phyloP scores from a whole-genome alignment of 306 rosid genomes.

The Boehmeria nivea region DNA sequence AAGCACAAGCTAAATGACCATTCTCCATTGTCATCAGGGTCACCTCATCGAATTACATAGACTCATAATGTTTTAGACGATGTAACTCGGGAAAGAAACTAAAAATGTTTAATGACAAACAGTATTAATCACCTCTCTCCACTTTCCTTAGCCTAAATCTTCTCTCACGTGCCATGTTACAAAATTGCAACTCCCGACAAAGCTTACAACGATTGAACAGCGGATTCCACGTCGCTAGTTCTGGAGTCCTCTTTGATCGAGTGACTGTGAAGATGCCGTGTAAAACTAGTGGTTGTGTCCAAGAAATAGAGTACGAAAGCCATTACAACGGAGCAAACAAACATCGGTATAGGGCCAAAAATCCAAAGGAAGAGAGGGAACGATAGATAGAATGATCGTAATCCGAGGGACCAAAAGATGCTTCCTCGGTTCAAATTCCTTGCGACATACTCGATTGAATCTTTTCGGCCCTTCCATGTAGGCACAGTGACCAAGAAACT shows the following conservation, averaged over 20 bases:
- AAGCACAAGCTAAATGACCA: too few species aligned
- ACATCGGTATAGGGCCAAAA: constrained; percentile 81
- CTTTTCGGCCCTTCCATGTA: constrained; percentile 37
- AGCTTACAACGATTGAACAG: constrained; percentile 16
- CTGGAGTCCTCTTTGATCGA: constrained; percentile 36
- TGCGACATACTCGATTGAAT: constrained; percentile 43
- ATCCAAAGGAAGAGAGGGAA: constrained; percentile 88
- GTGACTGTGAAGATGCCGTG: constrained; percentile 50
- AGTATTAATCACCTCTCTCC: too few species aligned
- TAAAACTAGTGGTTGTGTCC: constrained; percentile 66
- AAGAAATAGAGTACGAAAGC: constrained; percentile 53
- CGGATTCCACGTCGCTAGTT: constrained; percentile 35
- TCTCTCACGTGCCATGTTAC: too few species aligned
- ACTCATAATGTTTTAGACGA: too few species aligned
- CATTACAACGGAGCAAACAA: constrained; percentile 57
- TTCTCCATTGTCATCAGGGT: too few species aligned
- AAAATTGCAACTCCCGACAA: too few species aligned
- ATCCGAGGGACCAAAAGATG: constrained; percentile 69
- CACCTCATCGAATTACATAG: too few species aligned
- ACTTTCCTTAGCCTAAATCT: too few species aligned
- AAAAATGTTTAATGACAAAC: too few species aligned
- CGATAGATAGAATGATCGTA: constrained; percentile 76
- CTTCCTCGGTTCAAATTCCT: constrained; percentile 71
- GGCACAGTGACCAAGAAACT: constrained; percentile 82
- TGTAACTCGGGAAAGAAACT: too few species aligned